Evolutionary conservation across 208 protist species (phyloP).

Genomic region (Crithidia thermophila): DNA sequence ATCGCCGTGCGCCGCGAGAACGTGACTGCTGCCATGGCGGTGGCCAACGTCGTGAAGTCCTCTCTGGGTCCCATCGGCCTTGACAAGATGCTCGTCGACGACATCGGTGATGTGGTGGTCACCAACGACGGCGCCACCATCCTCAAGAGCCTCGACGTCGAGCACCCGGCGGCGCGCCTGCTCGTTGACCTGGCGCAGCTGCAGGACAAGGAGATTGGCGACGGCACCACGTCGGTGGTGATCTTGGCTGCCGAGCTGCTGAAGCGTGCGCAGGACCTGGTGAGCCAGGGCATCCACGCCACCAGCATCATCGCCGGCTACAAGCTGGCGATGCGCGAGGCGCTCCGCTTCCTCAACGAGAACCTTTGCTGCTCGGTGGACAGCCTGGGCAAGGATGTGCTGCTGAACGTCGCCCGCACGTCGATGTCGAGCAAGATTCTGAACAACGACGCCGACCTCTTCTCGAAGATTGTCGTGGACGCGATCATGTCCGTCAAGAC

Average conservation of each 20-base stretch:
- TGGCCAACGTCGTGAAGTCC: slow-evolving; percentile 99
- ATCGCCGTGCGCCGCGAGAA: slow-evolving; percentile 97
- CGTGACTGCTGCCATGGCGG: slow-evolving; percentile 96
- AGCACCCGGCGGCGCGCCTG: slow-evolving; percentile 96
- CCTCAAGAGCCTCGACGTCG: slow-evolving; percentile 92
- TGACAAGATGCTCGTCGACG: slow-evolving; percentile 99
- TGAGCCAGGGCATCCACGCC: slow-evolving; percentile 97
- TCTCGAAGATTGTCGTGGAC: slow-evolving; percentile 97
- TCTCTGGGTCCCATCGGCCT: slow-evolving; percentile 99
- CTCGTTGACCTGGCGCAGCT: slow-evolving; percentile 99
- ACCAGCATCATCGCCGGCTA: slow-evolving; percentile 99
- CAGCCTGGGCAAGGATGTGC: slow-evolving; percentile 93
- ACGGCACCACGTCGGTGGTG: slow-evolving; percentile 99
- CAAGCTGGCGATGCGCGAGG: slow-evolving; percentile 96
- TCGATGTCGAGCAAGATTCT: slow-evolving; percentile 99
- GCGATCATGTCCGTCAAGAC: slow-evolving; percentile 92
- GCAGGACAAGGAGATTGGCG: slow-evolving; percentile 99
- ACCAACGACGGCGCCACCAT: slow-evolving; percentile 99
- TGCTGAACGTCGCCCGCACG: slow-evolving; percentile 98
- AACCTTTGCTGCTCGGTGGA: slow-evolving; percentile 86
- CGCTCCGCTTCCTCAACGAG: slow-evolving; percentile 96
- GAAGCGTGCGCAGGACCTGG: slow-evolving; percentile 97
- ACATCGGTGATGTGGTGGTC: slow-evolving; percentile 99
- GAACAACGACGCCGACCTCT: slow-evolving; percentile 96
- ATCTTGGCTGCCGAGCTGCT: slow-evolving; percentile 99